These are phyloP conservation scores for Dendryphion nanum DNA, from an alignment of 2,329 filamentous ascomycete genomes.

Conservation along the genomic window DNA sequence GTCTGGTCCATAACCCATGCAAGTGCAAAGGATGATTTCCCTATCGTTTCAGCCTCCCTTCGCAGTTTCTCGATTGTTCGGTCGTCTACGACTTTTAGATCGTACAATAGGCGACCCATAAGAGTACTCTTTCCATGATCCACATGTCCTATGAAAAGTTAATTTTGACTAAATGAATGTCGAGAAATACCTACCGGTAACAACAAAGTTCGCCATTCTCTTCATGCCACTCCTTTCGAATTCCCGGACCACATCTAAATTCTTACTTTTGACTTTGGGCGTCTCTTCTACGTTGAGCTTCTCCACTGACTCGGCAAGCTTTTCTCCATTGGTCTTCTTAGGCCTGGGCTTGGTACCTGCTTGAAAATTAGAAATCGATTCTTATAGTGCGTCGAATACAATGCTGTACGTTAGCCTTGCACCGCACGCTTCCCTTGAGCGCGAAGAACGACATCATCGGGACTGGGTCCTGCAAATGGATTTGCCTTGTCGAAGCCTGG, in stretches of 20 bases:
- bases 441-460: conserved; percentile 83
- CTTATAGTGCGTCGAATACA: conserved; percentile 1
- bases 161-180: not conserved
- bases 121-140: conserved; percentile 97
- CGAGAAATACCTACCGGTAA: conserved; percentile 66
- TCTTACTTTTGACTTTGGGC: conserved; percentile 65
- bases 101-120: conserved; percentile 90
- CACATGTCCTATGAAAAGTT: conserved; percentile 70
- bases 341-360: conserved; percentile 21
- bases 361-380: conserved; percentile 11
- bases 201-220: conserved; percentile 83
- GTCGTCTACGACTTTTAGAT: conserved; percentile 84
- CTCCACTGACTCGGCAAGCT: conserved; percentile 48
- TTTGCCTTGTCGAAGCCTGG: conserved; percentile 46
- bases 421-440: conserved; percentile 62
- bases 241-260: conserved; percentile 79
- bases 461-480: conserved; percentile 81
- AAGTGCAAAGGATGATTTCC: conserved; percentile 92
- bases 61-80: conserved; percentile 84
- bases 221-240: conserved; percentile 74
- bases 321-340: conserved; percentile 29
- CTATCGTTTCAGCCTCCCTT: conserved; percentile 84
- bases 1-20: conserved; percentile 97
- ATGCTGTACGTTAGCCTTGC: conserved; percentile 22
- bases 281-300: conserved; percentile 51